Evolutionary conservation across 2,329 filamentous ascomycete species (phyloP).

Genomic region (Aspergillus latus): DNA sequence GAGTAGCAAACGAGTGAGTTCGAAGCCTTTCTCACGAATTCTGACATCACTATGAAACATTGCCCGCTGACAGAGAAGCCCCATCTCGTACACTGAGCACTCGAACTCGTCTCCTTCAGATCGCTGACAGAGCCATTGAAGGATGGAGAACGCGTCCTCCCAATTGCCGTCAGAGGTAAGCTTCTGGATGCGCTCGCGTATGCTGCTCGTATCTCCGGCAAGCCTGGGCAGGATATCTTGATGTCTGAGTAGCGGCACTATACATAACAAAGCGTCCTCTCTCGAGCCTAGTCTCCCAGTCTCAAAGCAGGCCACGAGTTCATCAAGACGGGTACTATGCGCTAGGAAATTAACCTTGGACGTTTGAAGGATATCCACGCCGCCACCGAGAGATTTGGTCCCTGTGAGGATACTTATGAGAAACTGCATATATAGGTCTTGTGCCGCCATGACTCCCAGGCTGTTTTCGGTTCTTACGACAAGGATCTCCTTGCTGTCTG

Average conservation of each 20-base stretch:
- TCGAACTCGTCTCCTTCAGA: slow-evolving; percentile 26
- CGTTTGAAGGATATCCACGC: slow-evolving; percentile 18
- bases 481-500: slow-evolving; percentile 21
- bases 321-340: slow-evolving; percentile 25
- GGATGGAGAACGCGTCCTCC: slow-evolving; percentile 22
- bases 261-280: slow-evolving; percentile 35
- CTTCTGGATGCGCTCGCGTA: slow-evolving; percentile 15
- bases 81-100: slow-evolving; percentile 26
- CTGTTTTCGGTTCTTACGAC: slow-evolving; percentile 25
- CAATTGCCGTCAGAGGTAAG: slow-evolving; percentile 19
- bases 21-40: slow-evolving; percentile 15
- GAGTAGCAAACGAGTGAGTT: slow-evolving; percentile 8
- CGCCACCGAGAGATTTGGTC: slow-evolving; percentile 18
- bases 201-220: slow-evolving; percentile 16
- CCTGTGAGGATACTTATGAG: slow-evolving; percentile 20
- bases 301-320: slow-evolving; percentile 28
- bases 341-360: slow-evolving; percentile 19
- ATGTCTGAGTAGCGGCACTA: slow-evolving; percentile 27
- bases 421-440: slow-evolving; percentile 36
- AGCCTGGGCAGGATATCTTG: slow-evolving; percentile 25
- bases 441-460: slow-evolving; percentile 31
- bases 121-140: slow-evolving; percentile 29
- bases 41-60: slow-evolving; percentile 17
- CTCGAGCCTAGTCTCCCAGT: slow-evolving; percentile 24
- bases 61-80: slow-evolving; percentile 28